Evolutionary conservation across 345 rosid genomes (phyloP), one percentile per base, ranked within the genome.

Genomic region (Euphorbia tirucalli): DNA sequence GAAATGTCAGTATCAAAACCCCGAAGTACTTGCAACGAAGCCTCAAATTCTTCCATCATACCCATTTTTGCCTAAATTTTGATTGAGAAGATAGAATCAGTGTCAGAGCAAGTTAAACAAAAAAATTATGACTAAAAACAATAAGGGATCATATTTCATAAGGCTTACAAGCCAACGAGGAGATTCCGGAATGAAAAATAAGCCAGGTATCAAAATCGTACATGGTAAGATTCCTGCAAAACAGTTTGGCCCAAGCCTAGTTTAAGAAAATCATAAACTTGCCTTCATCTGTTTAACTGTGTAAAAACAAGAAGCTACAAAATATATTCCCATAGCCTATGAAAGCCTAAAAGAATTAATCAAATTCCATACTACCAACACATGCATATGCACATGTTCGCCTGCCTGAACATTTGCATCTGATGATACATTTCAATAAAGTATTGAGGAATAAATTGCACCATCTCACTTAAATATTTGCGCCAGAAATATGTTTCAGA

Each of bases 1-100:
- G 99, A 87, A 63, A 95, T 95, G 83, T 95, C 98, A 64, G 96
- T 78, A 68, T 94, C 98, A 77, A 94, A 94, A 58, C 98, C 98
- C 61, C n/a, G n/a, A n/a, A n/a, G n/a, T n/a, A n/a, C n/a, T n/a
- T n/a, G n/a, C n/a, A n/a, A n/a, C n/a, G n/a, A 95, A 58, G 97
- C 73, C 83, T 95, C 99, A 77, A 95, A 95, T 46, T 95, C 99
- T 76, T 95, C 99, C 31, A 89, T 89, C 98, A 90, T 90, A 60
- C 99, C 99, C 98, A 95, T 95, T 83, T 92, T 95, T 43, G 99
- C 99, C 99, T 95, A 73, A 56, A 57, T 56, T 37, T 63, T 15
- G 27, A 15, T 60, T 60, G 7, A n/a, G 43, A 30, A 27, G n/a
- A 11, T 6, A 28, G 55, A 39, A 11, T 16, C 44, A 56, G 28